Conservation (phyloP, 371 early-diverging fungal genomes). For the Coemansia sp. region DNA sequence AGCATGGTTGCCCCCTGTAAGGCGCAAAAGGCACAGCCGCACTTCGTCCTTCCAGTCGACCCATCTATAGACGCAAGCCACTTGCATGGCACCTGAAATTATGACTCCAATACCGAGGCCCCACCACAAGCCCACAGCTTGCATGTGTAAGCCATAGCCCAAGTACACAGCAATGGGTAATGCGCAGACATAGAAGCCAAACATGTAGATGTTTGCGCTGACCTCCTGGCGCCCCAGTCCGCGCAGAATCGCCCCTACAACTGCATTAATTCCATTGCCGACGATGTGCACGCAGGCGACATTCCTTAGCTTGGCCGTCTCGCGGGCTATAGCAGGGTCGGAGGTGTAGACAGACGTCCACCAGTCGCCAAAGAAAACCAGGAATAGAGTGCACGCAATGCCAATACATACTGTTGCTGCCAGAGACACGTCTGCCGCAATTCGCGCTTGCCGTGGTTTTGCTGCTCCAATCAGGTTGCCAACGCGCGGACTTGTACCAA, state of each 20-base stretch:
- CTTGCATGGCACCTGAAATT: slow-evolving; percentile 7
- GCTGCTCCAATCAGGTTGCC: slow-evolving; percentile 72
- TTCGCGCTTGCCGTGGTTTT: slow-evolving; percentile 50
- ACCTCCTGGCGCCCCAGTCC: slow-evolving; percentile 69
- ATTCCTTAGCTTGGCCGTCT: slow-evolving; percentile 70
- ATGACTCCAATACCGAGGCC: slow-evolving; percentile 51
- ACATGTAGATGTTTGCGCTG: slow-evolving; percentile 64
- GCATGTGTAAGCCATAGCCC: slow-evolving; percentile 57
- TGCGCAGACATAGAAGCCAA: slow-evolving; percentile 63
- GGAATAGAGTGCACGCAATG: slow-evolving; percentile 36
- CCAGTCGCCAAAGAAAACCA: slow-evolving; percentile 11
- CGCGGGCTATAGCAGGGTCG: slow-evolving; percentile 67
- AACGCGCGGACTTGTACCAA: slow-evolving; percentile 74
- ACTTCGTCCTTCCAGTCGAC: slow-evolving; percentile 37
- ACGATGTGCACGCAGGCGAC: slow-evolving; percentile 76
- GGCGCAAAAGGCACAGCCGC: slow-evolving; percentile 20
- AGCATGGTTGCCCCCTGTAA: neutral
- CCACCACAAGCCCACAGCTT: slow-evolving; percentile 66
- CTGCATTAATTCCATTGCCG: slow-evolving; percentile 61
- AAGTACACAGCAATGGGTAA: slow-evolving; percentile 63
- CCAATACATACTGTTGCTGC: neutral
- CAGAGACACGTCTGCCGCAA: slow-evolving; percentile 47
- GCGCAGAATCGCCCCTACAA: slow-evolving; percentile 69
- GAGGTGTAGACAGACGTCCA: slow-evolving; percentile 66
- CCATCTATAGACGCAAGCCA: slow-evolving; percentile 10